Evolutionary conservation across 176 grass and related monocot genomes (phyloP), one percentile per base, ranked within the genome.

Genomic region (Oryza glaberrima): DNA sequence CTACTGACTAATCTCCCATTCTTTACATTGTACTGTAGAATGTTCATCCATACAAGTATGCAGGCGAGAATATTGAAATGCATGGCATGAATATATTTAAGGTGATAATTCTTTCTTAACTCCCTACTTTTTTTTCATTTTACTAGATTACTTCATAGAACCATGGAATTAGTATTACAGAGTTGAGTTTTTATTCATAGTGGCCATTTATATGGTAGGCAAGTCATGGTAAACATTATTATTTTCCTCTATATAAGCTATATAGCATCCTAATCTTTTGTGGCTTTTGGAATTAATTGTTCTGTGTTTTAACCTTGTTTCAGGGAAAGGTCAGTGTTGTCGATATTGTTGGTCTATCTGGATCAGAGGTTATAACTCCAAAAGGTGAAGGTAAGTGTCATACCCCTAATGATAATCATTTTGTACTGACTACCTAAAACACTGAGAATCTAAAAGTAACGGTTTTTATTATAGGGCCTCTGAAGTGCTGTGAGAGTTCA

Each of bases 21-120:
- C 10, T 54, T 64, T 51, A 40, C 47, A 43, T 75, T 85, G 46
- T 6, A 67, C 9, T 51, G 56, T 81, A 95, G 93, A 95, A 90
- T 88, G 90, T 89, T 90, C 90, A 95, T 70, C 93, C 93, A 1
- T 95, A 92, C 80, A 95, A 92, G 70, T 95, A 95, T 84, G 90
- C 93, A 76, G 93, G 93, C n/a, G 93, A 95, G 67, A 95, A 92
- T 82, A 86, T 95, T 73, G 90, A 95, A 84, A 47, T 95, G 66
- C 90, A 95, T 22, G 93, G 90, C 34, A 82, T 95, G 30, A 86
- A 88, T 65, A 82, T 95, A 84, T 92, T 95, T 67, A 95, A 95
- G 93, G 93, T 92, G 68, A 80, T 56, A 20, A 1, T 10, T 44
- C 56, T 68, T 11, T 64, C 43, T 17, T 69, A 67, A 6, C 73